Base-by-base conservation (phyloP, 2,329 filamentous ascomycete species). In the Cladosporium sp. region DNA sequence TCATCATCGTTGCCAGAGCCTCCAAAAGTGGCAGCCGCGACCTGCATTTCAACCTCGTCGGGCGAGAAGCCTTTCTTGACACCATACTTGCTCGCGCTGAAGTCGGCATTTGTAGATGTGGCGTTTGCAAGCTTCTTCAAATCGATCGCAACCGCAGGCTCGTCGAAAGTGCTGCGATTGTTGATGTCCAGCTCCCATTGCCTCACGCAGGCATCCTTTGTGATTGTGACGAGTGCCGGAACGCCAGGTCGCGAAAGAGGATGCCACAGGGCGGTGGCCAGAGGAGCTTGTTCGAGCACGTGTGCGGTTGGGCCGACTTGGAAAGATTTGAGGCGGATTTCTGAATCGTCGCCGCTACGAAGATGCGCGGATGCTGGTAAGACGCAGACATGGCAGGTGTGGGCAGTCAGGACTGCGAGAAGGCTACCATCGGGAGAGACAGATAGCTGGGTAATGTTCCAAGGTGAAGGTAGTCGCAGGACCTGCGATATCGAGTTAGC, bases 221-320 rank as follows among this genome's bases (percentile, higher is more conserved):
- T 96, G 42, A 97, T 83, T 0, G 94, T 97, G 19, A 97, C 88
- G 34, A 99, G 77, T 57, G 90, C 92, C 20, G 86, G 86, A 34
- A 89, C 89, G 61, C 88, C 85, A 11, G 93, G 86, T 14, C 28
- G 38, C 1, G 92, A 92, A 0, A 97, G 79, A 1, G 94, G 94
- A 75, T 99, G 94, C 93, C 94, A 99, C 59, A 97, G 68, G 3
- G 88, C 89, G 1, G 91, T 90, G 20, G 87, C 86, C 59, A 99
- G 81, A 1, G 90, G 85, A 7, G 91, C 85, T 64, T 92, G 88
- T 49, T 93, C 90, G 51, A 92, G 88, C 51, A 97, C 91, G 74
- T 97, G 93, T 3, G 89, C 92, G 2, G 91, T 95, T 30, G 92
- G 92, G 1, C 93, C 93, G n/a, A 97, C 81, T 19, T 93, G 93